Conservation (phyloP, 176 grass and related monocot genomes). For the Cocos nucifera region DNA sequence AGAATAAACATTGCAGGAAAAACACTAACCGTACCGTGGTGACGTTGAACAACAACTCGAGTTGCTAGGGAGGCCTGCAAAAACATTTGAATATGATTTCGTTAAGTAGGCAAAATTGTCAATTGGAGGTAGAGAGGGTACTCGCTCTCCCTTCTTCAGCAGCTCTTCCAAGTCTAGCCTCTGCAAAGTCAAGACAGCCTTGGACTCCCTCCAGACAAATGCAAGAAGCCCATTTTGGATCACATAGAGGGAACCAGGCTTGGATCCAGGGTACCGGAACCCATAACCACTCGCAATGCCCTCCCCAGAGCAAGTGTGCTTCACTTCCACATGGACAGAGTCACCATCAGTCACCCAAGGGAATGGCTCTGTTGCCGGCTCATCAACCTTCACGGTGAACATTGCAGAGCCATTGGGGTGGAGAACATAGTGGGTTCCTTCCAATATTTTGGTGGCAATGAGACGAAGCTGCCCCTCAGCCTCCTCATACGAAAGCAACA, state of each 20-base stretch:
- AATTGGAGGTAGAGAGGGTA: slow-evolving; percentile 50
- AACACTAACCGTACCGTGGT: slow-evolving; percentile 31
- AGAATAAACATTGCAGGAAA: too few species aligned
- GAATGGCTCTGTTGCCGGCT: slow-evolving; percentile 43
- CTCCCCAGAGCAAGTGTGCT: slow-evolving; percentile 34
- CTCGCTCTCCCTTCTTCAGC: slow-evolving; percentile 56
- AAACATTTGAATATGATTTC: slow-evolving; percentile 82
- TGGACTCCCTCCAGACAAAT: slow-evolving; percentile 80
- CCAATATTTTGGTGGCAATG: slow-evolving; percentile 78
- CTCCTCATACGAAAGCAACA: slow-evolving; percentile 74
- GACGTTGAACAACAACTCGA: slow-evolving; percentile 32
- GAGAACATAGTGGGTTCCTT: slow-evolving; percentile 76
- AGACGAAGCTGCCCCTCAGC: slow-evolving; percentile 40
- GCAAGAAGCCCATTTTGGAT: slow-evolving; percentile 53
- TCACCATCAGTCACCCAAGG: slow-evolving; percentile 57
- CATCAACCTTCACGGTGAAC: slow-evolving; percentile 44
- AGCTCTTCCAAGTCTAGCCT: slow-evolving; percentile 57
- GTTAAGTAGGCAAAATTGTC: slow-evolving; percentile 66
- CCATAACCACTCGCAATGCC: slow-evolving; percentile 72
- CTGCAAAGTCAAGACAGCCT: slow-evolving; percentile 49
- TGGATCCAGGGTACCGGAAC: slow-evolving; percentile 77
- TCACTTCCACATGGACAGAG: slow-evolving; percentile 23
- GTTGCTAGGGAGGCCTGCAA: slow-evolving; percentile 36
- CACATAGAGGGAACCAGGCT: slow-evolving; percentile 72
- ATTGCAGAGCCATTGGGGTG: slow-evolving; percentile 85